Evolutionary conservation across 1,284 basidiomycete genomes (phyloP).

Genomic region (Meripilus lineatus): DNA sequence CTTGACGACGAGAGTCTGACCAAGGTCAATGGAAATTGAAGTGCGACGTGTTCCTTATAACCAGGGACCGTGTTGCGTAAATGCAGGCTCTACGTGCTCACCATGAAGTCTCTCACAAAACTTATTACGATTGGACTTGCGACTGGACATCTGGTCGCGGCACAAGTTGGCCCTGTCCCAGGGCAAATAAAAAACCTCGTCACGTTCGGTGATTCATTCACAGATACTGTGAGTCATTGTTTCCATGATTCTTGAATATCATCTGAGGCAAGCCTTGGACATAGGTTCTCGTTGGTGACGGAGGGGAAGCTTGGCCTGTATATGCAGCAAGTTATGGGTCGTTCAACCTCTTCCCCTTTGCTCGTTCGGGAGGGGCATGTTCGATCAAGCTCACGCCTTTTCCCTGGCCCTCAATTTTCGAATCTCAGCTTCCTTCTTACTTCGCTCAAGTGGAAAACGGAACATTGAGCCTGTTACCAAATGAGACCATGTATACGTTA

Average conservation of each 20-base stretch:
- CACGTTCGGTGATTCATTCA: conserved; percentile 45
- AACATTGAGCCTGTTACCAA: conserved; percentile 21
- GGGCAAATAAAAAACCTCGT: conserved; percentile 39
- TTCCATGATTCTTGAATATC: too few relatives aligned
- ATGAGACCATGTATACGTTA: conserved; percentile 40
- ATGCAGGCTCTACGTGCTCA: too few relatives aligned
- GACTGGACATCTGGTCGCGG: too few relatives aligned
- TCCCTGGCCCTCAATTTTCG: conserved; percentile 34
- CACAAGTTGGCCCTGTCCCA: conserved; percentile 17
- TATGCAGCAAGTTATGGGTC: conserved; percentile 36
- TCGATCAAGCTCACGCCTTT: conserved; percentile 36
- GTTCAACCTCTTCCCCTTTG: conserved; percentile 37
- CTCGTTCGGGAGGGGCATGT: conserved; percentile 39
- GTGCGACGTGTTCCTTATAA: too few relatives aligned
- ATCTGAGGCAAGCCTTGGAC: too few relatives aligned
- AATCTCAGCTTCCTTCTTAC: conserved; percentile 35
- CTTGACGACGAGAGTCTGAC: too few relatives aligned
- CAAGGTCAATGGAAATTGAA: too few relatives aligned
- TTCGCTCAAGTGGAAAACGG: conserved; percentile 26
- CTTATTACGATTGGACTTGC: too few relatives aligned
- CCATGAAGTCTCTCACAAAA: too few relatives aligned
- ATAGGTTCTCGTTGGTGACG: conserved; percentile 27
- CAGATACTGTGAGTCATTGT: conserved; percentile 30
- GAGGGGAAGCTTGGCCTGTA: conserved; percentile 37
- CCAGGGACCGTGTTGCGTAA: too few relatives aligned